These are phyloP conservation scores for Haberlea rhodopensis DNA, from an alignment of 257 asterid genomes.

Conservation along the genomic window DNA sequence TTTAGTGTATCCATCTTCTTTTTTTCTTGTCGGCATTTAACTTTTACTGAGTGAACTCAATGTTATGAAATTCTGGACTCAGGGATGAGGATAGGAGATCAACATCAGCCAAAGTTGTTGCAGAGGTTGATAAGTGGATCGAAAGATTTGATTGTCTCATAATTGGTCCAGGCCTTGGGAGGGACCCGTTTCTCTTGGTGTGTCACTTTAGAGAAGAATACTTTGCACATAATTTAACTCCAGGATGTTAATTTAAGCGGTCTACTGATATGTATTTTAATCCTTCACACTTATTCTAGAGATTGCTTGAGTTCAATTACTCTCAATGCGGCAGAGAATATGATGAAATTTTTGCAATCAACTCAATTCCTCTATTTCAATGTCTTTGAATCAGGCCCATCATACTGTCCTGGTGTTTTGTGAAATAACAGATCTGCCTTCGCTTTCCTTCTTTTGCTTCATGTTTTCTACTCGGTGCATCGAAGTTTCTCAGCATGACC, in stretches of 20 bases:
- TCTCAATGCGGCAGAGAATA: conserved; percentile 3
- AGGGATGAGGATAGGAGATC: conserved; percentile 80
- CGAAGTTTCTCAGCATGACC: conserved; percentile 4
- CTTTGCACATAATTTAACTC: conserved; percentile 9
- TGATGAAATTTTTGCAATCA: conserved; percentile 2
- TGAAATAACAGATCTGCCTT: neutral
- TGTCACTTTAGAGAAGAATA: conserved; percentile 26
- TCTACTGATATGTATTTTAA: neutral
- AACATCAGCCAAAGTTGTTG: conserved; percentile 59
- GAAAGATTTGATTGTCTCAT: conserved; percentile 93
- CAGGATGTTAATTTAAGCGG: conserved; percentile 7
- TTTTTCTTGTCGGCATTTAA: conserved; percentile 3
- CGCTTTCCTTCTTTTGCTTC: conserved; percentile 18
- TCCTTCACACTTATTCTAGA: neutral
- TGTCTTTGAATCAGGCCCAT: neutral
- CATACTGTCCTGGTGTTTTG: conserved; percentile 1
- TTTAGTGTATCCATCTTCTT: neutral
- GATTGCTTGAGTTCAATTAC: neutral
- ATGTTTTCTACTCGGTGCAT: too few species aligned
- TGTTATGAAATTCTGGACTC: conserved; percentile 32
- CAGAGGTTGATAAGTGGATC: conserved; percentile 96
- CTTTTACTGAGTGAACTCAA: conserved; percentile 27
- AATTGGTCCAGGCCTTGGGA: conserved; percentile 95
- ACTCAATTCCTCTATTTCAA: neutral
- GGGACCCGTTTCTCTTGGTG: conserved; percentile 95